Conservation (phyloP, 345 rosid species). For the Corchorus olitorius region DNA sequence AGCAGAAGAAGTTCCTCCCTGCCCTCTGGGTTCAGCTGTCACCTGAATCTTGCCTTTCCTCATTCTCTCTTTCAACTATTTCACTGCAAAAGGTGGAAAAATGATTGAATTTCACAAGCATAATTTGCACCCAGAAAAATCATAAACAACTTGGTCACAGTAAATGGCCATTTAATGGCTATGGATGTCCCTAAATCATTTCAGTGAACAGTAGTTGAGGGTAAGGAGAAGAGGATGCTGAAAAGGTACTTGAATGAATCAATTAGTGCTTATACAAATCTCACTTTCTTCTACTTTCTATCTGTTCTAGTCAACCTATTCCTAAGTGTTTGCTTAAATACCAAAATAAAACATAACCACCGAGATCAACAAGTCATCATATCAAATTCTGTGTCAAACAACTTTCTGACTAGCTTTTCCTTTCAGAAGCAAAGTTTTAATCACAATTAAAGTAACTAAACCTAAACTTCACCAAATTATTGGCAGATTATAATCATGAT, state of each 20-base stretch:
- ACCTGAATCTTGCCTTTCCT: background rate
- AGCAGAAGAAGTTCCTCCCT: slow-evolving; percentile 6
- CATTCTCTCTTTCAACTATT: slow-evolving; percentile 7
- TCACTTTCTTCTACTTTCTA: background rate
- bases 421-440: no score
- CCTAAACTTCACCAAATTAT: no score
- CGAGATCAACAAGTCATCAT: background rate
- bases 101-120: background rate
- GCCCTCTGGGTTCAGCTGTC: background rate
- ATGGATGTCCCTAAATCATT: background rate
- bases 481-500: no score
- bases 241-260: background rate
- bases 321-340: background rate
- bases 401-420: background rate
- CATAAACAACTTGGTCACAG: background rate
- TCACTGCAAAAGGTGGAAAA: slow-evolving; percentile 9
- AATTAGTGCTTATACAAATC: background rate
- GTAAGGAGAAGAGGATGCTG: background rate
- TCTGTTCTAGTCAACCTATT: background rate
- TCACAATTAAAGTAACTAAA: no score
- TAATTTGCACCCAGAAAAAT: background rate
- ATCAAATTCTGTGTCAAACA: background rate
- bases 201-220: background rate
- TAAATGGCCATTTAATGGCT: background rate
- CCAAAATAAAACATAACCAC: background rate